Evolutionary conservation across 306 rosid genomes (phyloP).

Genomic region (Cucumis sativus): Cucumber_9930_V3 NC_026659.2:157001-157500

Average conservation of each 20-base stretch:
- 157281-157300: not conserved
- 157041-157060: not conserved
- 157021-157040: not conserved
- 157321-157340: not conserved
- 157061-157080: not conserved
- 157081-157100: not conserved
- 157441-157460: not conserved
- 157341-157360: not conserved
- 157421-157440: not conserved
- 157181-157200: not conserved
- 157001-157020: not conserved
- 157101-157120: not conserved
- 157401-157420: not conserved
- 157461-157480: not conserved
- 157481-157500: not conserved
- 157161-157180: not conserved
- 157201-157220: not conserved
- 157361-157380: not conserved
- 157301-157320: not conserved
- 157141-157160: not conserved
- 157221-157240: not conserved
- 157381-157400: not conserved
- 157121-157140: not conserved
- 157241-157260: not conserved
- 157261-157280: not conserved